Percentiles rank a stretch among this genome's conserved stretches.
These are phyloP conservation scores for Solioccasus polychromus DNA, from an alignment of 768 basidiomycete genomes.

Conservation along the genomic window DNA sequence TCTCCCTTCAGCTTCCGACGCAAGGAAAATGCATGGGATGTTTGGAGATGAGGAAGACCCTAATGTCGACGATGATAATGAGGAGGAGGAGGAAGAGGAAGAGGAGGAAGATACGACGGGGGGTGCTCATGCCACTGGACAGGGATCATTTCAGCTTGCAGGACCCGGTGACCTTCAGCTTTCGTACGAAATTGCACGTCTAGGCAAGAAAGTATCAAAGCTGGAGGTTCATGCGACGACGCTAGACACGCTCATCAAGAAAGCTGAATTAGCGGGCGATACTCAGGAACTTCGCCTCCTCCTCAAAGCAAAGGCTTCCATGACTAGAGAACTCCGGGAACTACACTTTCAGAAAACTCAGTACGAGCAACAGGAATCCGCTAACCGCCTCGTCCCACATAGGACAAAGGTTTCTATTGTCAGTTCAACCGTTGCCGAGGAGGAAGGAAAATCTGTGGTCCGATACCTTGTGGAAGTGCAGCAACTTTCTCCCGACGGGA, in stretches of 20 bases:
- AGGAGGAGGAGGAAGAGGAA: slow-evolving; percentile 47
- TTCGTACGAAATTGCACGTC: slow-evolving; percentile 78
- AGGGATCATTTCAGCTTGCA: slow-evolving; percentile 67
- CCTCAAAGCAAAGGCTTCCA: slow-evolving; percentile 73
- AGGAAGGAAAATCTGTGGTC: slow-evolving; percentile 86
- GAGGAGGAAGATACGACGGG: slow-evolving; percentile 38
- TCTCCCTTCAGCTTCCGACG: slow-evolving; percentile 6
- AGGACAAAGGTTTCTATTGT: slow-evolving; percentile 84
- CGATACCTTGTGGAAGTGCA: slow-evolving; percentile 91
- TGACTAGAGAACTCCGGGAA: slow-evolving; percentile 80
- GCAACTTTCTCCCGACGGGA: slow-evolving; percentile 77
- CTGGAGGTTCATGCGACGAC: slow-evolving; percentile 79
- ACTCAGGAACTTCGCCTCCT: slow-evolving; percentile 82
- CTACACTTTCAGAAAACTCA: slow-evolving; percentile 87
- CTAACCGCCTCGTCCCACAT: slow-evolving; percentile 80
- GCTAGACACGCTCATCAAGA: slow-evolving; percentile 85
- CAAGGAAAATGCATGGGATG: slow-evolving; percentile 29
- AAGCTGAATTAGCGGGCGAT: slow-evolving; percentile 93
- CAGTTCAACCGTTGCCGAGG: slow-evolving; percentile 77
- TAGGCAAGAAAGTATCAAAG: slow-evolving; percentile 72
- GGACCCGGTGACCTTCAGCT: slow-evolving; percentile 89
- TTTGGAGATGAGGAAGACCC: slow-evolving; percentile 38
- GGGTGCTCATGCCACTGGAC: slow-evolving; percentile 31
- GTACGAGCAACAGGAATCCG: slow-evolving; percentile 92
- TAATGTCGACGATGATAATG: slow-evolving; percentile 45